Evolutionary conservation across 2,329 filamentous ascomycete species (phyloP).

Genomic region (Bipolaris oryzae): DNA sequence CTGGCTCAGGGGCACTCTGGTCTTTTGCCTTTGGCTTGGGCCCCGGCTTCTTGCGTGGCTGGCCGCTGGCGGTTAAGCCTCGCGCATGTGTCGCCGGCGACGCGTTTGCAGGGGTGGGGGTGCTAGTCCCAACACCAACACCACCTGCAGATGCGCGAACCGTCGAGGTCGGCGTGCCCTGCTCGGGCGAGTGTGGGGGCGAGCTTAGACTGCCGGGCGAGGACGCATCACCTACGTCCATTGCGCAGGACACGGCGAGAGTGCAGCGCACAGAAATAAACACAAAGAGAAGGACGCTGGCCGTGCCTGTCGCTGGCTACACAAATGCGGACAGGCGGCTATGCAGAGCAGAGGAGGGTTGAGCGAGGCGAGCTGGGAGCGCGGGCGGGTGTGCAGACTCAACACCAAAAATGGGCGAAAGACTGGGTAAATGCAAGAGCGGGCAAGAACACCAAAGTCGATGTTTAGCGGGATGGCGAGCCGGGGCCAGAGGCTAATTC

Average conservation of each 20-base stretch:
- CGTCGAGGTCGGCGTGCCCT: constrained; percentile 42
- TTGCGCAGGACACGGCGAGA: constrained; percentile 29
- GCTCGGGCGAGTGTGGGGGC: constrained; percentile 48
- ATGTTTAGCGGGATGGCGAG: constrained; percentile 30
- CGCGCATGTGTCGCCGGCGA: constrained; percentile 34
- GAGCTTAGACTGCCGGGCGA: constrained; percentile 47
- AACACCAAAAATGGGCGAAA: constrained; percentile 43
- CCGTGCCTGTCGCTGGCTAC: constrained; percentile 1
- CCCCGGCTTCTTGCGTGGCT: constrained; percentile 50
- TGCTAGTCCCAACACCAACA: constrained; percentile 41
- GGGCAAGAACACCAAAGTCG: constrained; percentile 44
- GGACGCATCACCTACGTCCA: constrained; percentile 43
- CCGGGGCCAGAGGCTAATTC: constrained; percentile 22
- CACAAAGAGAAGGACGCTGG: background rate
- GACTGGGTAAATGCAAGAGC: constrained; percentile 32
- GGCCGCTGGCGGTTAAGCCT: constrained; percentile 44
- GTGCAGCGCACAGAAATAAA: background rate
- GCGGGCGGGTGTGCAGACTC: constrained; percentile 31
- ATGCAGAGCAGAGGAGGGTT: constrained; percentile 2
- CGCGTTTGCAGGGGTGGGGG: constrained; percentile 39
- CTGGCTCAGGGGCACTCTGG: constrained; percentile 42
- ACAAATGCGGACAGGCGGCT: background rate
- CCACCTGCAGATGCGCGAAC: constrained; percentile 36
- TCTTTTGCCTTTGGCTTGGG: constrained; percentile 52
- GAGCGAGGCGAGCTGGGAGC: constrained; percentile 7